Conservation (phyloP, 2,329 filamentous ascomycete species). For the Penicillium brevicompactum region DNA sequence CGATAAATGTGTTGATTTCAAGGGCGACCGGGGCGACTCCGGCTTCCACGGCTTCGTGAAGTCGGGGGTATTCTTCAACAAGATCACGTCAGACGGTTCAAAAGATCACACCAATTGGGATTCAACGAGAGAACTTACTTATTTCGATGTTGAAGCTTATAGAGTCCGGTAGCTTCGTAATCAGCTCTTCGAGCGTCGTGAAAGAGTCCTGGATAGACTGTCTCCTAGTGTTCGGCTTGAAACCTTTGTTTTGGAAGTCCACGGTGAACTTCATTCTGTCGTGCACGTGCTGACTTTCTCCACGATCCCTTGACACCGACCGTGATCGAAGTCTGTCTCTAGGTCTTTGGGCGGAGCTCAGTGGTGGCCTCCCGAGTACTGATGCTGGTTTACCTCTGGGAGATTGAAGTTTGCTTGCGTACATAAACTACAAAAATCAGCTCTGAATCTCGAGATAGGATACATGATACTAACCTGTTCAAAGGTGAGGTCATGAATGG, state of each 20-base stretch:
- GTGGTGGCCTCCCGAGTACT: not conserved
- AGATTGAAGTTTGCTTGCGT: constrained; percentile 29
- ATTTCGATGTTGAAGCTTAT: constrained; percentile 47
- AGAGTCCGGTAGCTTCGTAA: constrained; percentile 35
- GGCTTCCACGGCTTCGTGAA: constrained; percentile 40
- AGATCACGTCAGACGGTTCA: not conserved
- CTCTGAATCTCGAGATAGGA: not conserved
- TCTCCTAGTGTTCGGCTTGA: constrained; percentile 39
- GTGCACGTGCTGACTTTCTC: constrained; percentile 11
- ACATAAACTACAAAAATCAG: constrained; percentile 29
- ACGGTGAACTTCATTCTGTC: constrained; percentile 41
- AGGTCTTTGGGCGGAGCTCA: not conserved
- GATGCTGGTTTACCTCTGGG: constrained; percentile 4
- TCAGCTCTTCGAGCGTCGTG: constrained; percentile 42
- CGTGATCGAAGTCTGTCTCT: constrained; percentile 17
- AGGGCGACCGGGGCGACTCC: constrained; percentile 38
- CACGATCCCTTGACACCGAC: constrained; percentile 21
- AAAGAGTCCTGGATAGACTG: constrained; percentile 43
- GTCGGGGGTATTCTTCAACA: constrained; percentile 42
- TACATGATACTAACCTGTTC: constrained; percentile 34
- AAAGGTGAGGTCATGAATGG: constrained; percentile 43
- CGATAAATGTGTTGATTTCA: constrained; percentile 45
- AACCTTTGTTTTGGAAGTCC: constrained; percentile 43
- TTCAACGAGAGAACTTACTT: constrained; percentile 29
- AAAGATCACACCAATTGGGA: not conserved